These are phyloP conservation scores for Cyberlindnera sargentensis DNA, from an alignment of 805 yeast species.

Conservation along the genomic window DNA sequence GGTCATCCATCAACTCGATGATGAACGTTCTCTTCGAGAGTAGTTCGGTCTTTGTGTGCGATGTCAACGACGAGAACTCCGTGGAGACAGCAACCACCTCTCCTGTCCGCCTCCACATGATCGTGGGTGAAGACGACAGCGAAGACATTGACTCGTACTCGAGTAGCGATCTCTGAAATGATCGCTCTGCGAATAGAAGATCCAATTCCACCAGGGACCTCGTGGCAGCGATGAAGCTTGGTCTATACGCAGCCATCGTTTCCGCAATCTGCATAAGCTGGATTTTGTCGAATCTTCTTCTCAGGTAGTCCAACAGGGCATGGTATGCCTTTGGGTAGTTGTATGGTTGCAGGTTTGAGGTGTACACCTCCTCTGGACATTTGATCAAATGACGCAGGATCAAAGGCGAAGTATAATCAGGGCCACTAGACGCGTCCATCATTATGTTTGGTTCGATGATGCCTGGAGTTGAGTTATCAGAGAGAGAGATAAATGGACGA, in stretches of 20 bases:
- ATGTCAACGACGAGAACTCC: slow-evolving; percentile 65
- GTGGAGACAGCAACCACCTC: slow-evolving; percentile 75
- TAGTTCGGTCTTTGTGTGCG: slow-evolving; percentile 51
- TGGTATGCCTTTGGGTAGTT: slow-evolving; percentile 95
- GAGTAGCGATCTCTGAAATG: slow-evolving; percentile 47
- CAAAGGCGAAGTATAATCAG: slow-evolving; percentile 50
- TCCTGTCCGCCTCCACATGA: slow-evolving; percentile 82
- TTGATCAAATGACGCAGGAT: slow-evolving; percentile 49
- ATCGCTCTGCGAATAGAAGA: slow-evolving; percentile 52
- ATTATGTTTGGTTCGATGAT: slow-evolving; percentile 9
- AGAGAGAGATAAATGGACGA: slow-evolving; percentile 23
- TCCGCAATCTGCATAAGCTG: slow-evolving; percentile 55
- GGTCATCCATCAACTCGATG: slow-evolving; percentile 79
- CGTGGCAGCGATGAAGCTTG: slow-evolving; percentile 72
- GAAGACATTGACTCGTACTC: slow-evolving; percentile 47
- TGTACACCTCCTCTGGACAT: slow-evolving; percentile 78
- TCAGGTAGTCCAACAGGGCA: slow-evolving; percentile 67
- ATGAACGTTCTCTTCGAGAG: slow-evolving; percentile 58
- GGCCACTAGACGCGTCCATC: slow-evolving; percentile 8
- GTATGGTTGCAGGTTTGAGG: slow-evolving; percentile 68
- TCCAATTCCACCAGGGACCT: slow-evolving; percentile 68
- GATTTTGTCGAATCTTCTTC: slow-evolving; percentile 61
- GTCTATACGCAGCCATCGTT: slow-evolving; percentile 49
- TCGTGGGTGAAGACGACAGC: slow-evolving; percentile 68
- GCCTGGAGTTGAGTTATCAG: slow-evolving; percentile 19